Evolutionary conservation across 177 flowering plant species (phyloP).

Genomic region (Vitis hybrid): DNA sequence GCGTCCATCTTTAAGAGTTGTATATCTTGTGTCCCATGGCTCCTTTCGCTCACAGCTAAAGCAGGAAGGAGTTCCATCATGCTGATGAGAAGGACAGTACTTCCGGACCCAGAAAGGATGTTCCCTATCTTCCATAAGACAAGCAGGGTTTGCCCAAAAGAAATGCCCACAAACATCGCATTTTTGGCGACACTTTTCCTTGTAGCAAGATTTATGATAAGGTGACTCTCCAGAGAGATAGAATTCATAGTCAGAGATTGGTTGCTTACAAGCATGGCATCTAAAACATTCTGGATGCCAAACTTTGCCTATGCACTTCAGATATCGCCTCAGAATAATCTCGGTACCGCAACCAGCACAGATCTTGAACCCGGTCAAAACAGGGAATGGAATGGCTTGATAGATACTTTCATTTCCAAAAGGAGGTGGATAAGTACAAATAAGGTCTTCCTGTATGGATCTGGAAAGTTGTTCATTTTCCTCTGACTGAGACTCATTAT

Average conservation of each 20-base stretch:
- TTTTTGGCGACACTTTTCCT: constrained; percentile 63
- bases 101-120: no score
- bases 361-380: constrained; percentile 10
- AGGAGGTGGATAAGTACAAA: background rate
- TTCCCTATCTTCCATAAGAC: no score
- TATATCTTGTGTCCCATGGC: no score
- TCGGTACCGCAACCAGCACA: constrained; percentile 65
- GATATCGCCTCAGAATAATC: constrained; percentile 63
- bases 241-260: constrained; percentile 66
- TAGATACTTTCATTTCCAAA: constrained; percentile 1
- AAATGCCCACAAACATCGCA: constrained; percentile 68
- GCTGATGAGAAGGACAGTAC: no score
- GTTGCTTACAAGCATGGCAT: constrained; percentile 60
- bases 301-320: constrained; percentile 58
- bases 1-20: no score
- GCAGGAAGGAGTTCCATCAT: no score
- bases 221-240: constrained; percentile 57
- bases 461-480: constrained; percentile 22
- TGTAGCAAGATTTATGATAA: constrained; percentile 62
- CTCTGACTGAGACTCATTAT: constrained; percentile 7
- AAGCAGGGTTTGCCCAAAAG: no score
- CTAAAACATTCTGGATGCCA: constrained; percentile 79
- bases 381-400: background rate
- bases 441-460: constrained; percentile 17
- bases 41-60: no score